phyloP scores from a whole-genome alignment of 1,139 yeast genomes.

The Debaryomyces coudertii region DNA sequence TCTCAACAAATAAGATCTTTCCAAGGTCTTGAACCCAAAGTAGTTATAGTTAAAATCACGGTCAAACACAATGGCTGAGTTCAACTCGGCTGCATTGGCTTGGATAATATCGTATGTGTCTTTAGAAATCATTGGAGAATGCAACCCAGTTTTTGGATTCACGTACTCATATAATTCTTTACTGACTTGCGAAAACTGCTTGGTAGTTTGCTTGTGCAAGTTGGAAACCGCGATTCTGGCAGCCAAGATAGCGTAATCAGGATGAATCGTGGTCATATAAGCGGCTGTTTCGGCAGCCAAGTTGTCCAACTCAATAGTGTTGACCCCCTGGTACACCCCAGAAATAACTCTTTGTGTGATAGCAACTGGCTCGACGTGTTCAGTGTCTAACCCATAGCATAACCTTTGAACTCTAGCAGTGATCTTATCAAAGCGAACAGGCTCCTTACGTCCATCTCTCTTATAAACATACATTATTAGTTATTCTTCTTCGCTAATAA shows the following conservation, averaged over 20 bases:
- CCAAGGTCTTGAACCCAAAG: conserved; percentile 86
- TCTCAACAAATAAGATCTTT: conserved; percentile 78
- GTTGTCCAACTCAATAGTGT: conserved; percentile 89
- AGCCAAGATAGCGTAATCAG: conserved; percentile 92
- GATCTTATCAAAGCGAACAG: conserved; percentile 74
- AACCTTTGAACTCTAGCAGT: conserved; percentile 55
- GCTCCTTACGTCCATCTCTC: conserved; percentile 82
- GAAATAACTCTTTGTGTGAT: conserved; percentile 87
- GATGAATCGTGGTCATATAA: conserved; percentile 93
- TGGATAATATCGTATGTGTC: conserved; percentile 67
- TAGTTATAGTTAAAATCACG: conserved; percentile 83
- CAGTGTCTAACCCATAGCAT: conserved; percentile 82
- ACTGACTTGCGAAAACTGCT: conserved; percentile 81
- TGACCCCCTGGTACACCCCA: conserved; percentile 95
- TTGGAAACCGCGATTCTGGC: conserved; percentile 93
- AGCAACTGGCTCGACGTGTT: conserved; percentile 84
- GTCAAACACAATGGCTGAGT: conserved; percentile 80
- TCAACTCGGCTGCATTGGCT: conserved; percentile 68
- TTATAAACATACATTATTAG: conserved; percentile 52
- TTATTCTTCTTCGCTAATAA: conserved; percentile 6
- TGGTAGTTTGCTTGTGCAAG: conserved; percentile 91
- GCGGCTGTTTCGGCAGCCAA: conserved; percentile 98
- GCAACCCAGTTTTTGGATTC: conserved; percentile 72
- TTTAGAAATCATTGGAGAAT: conserved; percentile 79
- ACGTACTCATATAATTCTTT: conserved; percentile 66